phyloP scores from a whole-genome alignment of 306 rosid species.

The Prunus davidiana region DNA sequence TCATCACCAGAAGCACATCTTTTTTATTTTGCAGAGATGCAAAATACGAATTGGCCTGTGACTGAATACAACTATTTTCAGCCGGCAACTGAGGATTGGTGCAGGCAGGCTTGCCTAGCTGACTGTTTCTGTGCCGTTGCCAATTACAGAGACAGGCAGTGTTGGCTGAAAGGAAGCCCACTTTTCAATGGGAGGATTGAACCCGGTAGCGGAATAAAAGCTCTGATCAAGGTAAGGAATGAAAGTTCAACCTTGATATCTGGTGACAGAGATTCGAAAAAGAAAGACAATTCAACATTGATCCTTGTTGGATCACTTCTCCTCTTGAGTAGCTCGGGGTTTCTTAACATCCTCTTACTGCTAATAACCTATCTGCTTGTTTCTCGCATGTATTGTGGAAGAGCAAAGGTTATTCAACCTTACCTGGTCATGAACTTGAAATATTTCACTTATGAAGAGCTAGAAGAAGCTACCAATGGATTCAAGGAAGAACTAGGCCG shows the following conservation, averaged over 20 bases:
- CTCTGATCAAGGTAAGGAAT: constrained; percentile 41
- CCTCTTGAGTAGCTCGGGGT: constrained; percentile 40
- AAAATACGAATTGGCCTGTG: neutral
- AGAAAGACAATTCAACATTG: constrained; percentile 20
- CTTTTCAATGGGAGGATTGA: constrained; percentile 44
- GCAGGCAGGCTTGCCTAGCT: constrained; percentile 24
- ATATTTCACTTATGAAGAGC: constrained; percentile 20
- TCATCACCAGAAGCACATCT: constrained; percentile 1
- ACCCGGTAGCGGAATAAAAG: neutral
- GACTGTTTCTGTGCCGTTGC: constrained; percentile 55
- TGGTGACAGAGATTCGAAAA: neutral
- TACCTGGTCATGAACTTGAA: neutral
- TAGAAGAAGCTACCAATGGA: constrained; percentile 21
- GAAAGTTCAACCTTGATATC: constrained; percentile 17
- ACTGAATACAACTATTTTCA: neutral
- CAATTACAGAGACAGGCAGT: constrained; percentile 23
- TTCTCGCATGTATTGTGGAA: constrained; percentile 18
- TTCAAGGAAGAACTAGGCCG: constrained; percentile 22
- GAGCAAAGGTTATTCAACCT: constrained; percentile 19
- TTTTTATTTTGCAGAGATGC: constrained; percentile 15
- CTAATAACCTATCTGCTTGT: constrained; percentile 17
- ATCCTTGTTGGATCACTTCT: constrained; percentile 31
- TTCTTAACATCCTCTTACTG: constrained; percentile 27
- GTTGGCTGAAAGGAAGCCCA: constrained; percentile 51
- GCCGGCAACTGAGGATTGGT: constrained; percentile 22